Evolutionary conservation across 768 basidiomycete genomes (phyloP).

Genomic region (Trametes gibbosa): DNA sequence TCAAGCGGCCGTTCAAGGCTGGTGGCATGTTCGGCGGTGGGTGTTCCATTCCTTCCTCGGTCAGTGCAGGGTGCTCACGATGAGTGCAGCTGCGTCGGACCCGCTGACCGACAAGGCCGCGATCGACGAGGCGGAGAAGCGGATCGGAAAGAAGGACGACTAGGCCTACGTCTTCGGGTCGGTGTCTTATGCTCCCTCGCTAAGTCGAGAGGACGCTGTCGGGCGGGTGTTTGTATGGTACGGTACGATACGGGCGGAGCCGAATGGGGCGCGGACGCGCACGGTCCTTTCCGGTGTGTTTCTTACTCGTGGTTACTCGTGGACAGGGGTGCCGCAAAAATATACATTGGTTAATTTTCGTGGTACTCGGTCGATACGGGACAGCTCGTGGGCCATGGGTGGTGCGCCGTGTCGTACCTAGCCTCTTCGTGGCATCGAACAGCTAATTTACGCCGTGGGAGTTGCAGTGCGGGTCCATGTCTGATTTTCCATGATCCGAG

Average conservation of each 20-base stretch:
- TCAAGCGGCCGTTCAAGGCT: conserved; percentile 87
- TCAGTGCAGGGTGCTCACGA: background rate
- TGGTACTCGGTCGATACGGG: no score
- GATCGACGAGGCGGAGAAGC: conserved; percentile 88
- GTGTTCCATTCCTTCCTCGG: conserved; percentile 14
- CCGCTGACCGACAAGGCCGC: conserved; percentile 84
- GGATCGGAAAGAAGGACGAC: conserved; percentile 77
- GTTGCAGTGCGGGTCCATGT: no score
- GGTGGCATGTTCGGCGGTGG: conserved; percentile 70
- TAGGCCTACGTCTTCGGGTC: conserved; percentile 32
- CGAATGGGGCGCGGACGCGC: background rate
- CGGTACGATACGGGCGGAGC: conserved; percentile 2
- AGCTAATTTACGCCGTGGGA: no score
- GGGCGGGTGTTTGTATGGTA: conserved; percentile 4
- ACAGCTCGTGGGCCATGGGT: no score
- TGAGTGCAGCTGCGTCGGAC: conserved; percentile 45
- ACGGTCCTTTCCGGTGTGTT: background rate
- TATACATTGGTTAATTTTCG: conserved; percentile 9
- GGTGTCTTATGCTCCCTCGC: no score
- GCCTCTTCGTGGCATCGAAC: no score
- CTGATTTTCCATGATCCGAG: no score
- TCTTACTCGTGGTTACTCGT: background rate
- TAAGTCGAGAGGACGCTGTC: background rate
- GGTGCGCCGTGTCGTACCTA: no score
- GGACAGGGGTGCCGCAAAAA: conserved; percentile 5